Conservation (phyloP, 148 eudicot genomes). For the Silene uniflora region DNA sequence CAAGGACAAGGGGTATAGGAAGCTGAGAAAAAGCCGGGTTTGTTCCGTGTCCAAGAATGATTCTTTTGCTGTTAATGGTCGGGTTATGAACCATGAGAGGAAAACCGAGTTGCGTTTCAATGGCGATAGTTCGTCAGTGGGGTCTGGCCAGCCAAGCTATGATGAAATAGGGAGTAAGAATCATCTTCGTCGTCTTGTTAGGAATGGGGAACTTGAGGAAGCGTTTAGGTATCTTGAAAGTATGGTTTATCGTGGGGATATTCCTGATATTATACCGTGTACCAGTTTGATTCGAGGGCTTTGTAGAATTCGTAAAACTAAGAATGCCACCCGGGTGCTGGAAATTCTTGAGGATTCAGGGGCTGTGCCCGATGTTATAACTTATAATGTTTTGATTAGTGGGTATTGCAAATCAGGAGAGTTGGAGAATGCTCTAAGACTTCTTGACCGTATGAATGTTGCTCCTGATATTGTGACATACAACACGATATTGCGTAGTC, state of each 20-base stretch:
- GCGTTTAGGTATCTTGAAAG: slow-evolving; percentile 47
- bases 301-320: slow-evolving; percentile 51
- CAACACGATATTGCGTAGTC: slow-evolving; percentile 58
- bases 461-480: slow-evolving; percentile 67
- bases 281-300: slow-evolving; percentile 65
- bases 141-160: slow-evolving; percentile 18
- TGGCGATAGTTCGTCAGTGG: slow-evolving; percentile 15
- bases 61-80: slow-evolving; percentile 38
- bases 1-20: slow-evolving; percentile 22
- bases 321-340: slow-evolving; percentile 62
- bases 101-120: slow-evolving; percentile 13
- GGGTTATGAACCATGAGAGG: slow-evolving; percentile 29
- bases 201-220: slow-evolving; percentile 54
- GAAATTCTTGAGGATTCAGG: slow-evolving; percentile 70
- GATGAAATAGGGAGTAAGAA: slow-evolving; percentile 56
- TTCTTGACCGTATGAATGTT: slow-evolving; percentile 61
- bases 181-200: slow-evolving; percentile 45
- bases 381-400: slow-evolving; percentile 63
- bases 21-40: slow-evolving; percentile 27
- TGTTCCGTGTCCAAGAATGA: slow-evolving; percentile 39
- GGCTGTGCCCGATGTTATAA: slow-evolving; percentile 67
- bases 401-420: slow-evolving; percentile 68
- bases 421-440: slow-evolving; percentile 46
- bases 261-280: slow-evolving; percentile 60
- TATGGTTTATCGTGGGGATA: slow-evolving; percentile 61